Evolutionary conservation across 1,139 yeast genomes (phyloP), one percentile per base, ranked within the genome.

Genomic region (Kodamaea anthophila): DNA sequence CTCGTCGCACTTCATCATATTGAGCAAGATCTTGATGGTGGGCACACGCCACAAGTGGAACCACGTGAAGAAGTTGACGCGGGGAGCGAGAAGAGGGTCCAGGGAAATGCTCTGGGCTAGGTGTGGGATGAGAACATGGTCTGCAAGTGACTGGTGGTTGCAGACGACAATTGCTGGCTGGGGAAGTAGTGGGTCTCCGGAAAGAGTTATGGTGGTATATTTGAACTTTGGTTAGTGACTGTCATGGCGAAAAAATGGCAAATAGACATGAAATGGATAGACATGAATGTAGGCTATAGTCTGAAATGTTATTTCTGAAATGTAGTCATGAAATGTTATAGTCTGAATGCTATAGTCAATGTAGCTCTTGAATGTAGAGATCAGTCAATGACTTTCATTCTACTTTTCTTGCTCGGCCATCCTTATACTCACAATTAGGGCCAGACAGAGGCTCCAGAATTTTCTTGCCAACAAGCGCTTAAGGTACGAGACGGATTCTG

Each of bases 21-120:
- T 65, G 24, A 58, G 40, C 9, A 72, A 44, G 2, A 70, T 52
- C 12, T 54, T 51, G 2, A 70, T 21, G 0, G 65, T 60, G 2
- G 85, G 85, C 0, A 74, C 54, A 14, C 60, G 44, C 84, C 84
- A 77, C 6, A 77, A 40, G 7, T 56, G 42, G 39, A 70, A 75
- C 85, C 85, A 77, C 1, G 79, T 65, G 47, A 77, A 77, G 49
- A 72, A 77, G 34, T 60, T 68, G 8, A 70, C 53, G 13, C 56
- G 45, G 0, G 78, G 78, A 4, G 51, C 44, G 2, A 54, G 40
- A 33, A 55, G 40, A 6, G 20, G 19, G 15, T 29, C 31, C 13
- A 28, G 21, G 23, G 39, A 40, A 0, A 54, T 41, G 15, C 44
- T 39, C 21, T 51, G 41, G 3, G 77, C 67, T 28, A 77, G 46